Base-by-base conservation (phyloP, 108 stramenopile species). In the Chaetoceros tenuissimus region DNA sequence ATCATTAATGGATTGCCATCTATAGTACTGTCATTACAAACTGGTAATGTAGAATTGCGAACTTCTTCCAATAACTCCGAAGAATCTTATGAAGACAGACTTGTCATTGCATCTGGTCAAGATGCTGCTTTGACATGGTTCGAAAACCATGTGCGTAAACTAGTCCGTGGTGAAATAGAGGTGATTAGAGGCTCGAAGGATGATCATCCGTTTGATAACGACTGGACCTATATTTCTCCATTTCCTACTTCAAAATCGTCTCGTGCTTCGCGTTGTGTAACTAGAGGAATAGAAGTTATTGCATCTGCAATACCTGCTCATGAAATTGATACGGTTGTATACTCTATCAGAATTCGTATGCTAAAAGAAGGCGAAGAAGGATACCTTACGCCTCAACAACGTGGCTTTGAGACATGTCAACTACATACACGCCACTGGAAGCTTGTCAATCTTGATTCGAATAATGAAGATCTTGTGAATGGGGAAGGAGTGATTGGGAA, bases 361-460 rank as follows among this genome's bases (percentile, higher is more conserved):
- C 30, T 83, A 25, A 58, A 53, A 24, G 63, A 62, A 27, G 48
- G 24, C 13, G 68, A 73, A 23, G 72, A 67, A 45, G 73, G 63
- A 34, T 80, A 80, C 49, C 23, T 71, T 22, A 28, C 63, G 1
- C 53, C 68, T 31, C 31, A 58, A 19, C 64, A 71, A 30, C 72
- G 81, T 25, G 81, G 78, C 18, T 83, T 83, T 51, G 59, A 57
- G 18, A 74, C 78, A 1, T 79, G 78, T 53, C 81, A 83, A 46
- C 48, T 83, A 21, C 29, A 44, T 10, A 63, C 69, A 18, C 61
- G 78, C 3, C 67, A 83, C 52, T 83, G 81, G 81, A 61, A 45
- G 27, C 62, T 79, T 28, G 63, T 60, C n/a, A 25, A 71, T 24
- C 22, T 19, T 21, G 17, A 24, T 46, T 29, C 50, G 16, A 59